phyloP scores from a whole-genome alignment of 192 early-diverging fungal species.

The Paraglomus occultum region DNA sequence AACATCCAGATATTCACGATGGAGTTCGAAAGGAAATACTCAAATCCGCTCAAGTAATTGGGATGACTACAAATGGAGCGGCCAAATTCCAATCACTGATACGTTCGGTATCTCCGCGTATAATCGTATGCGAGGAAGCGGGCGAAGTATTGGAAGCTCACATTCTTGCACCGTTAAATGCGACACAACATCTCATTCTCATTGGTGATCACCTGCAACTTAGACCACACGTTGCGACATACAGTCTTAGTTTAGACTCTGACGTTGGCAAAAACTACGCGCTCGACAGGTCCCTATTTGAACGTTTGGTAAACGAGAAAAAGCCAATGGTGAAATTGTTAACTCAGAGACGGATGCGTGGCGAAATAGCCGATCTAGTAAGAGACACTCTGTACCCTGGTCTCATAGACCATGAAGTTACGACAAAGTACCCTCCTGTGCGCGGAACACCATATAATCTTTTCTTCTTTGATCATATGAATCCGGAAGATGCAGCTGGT shows the following conservation, averaged over 20 bases:
- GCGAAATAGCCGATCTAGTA: slow-evolving; percentile 49
- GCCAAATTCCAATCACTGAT: slow-evolving; percentile 50
- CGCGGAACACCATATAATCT: slow-evolving; percentile 44
- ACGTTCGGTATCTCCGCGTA: slow-evolving; percentile 39
- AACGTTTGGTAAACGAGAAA: slow-evolving; percentile 38
- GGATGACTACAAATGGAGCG: slow-evolving; percentile 60
- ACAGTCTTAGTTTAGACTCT: slow-evolving; percentile 41
- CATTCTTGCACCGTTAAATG: slow-evolving; percentile 43
- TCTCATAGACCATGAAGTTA: slow-evolving; percentile 40
- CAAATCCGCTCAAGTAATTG: slow-evolving; percentile 42
- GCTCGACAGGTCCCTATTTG: slow-evolving; percentile 51
- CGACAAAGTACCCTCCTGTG: slow-evolving; percentile 33
- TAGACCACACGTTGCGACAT: slow-evolving; percentile 35
- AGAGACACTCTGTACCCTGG: slow-evolving; percentile 44
- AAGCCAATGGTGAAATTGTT: slow-evolving; percentile 28
- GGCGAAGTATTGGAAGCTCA: slow-evolving; percentile 55
- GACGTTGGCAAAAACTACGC: slow-evolving; percentile 36
- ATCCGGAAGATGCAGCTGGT: slow-evolving; percentile 40
- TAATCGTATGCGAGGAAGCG: slow-evolving; percentile 60
- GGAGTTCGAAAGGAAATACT: slow-evolving; percentile 36
- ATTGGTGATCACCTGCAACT: slow-evolving; percentile 51
- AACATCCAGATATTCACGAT: slow-evolving; percentile 34
- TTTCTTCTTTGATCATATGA: slow-evolving; percentile 48
- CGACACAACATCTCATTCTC: slow-evolving; percentile 52
- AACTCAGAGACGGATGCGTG: slow-evolving; percentile 53